These are phyloP conservation scores for Fraxinus sp. DNA, from an alignment of 305 asterid genomes.

Conservation along the genomic window DNA sequence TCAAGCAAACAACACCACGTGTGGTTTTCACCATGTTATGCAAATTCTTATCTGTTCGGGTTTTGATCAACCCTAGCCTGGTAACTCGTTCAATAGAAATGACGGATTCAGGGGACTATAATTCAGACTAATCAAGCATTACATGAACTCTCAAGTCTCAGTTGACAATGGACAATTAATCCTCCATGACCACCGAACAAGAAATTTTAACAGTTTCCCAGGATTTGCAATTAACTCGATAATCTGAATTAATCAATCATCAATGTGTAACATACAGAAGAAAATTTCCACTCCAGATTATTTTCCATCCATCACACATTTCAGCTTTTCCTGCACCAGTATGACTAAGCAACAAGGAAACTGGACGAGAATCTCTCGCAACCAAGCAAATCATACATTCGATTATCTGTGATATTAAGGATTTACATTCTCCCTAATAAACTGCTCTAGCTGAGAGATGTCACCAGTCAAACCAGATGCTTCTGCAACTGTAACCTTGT, in stretches of 20 bases:
- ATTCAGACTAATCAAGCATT: neutral
- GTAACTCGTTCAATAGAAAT: neutral
- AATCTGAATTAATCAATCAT: neutral
- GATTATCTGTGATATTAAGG: slow-evolving; percentile 26
- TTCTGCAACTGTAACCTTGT: slow-evolving; percentile 56
- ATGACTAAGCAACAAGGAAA: neutral
- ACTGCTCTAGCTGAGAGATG: slow-evolving; percentile 55
- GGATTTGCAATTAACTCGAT: neutral
- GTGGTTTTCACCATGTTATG: neutral
- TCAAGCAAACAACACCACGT: neutral
- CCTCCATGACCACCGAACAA: neutral
- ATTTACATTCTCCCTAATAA: slow-evolving; percentile 55
- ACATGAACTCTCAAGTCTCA: too few species aligned
- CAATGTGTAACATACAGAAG: neutral
- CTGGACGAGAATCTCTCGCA: neutral
- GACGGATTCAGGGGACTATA: neutral
- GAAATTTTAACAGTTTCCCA: neutral
- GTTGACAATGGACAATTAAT: too few species aligned
- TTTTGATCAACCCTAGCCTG: neutral
- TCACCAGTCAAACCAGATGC: slow-evolving; percentile 64
- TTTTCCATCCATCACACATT: neutral
- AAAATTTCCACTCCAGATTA: neutral
- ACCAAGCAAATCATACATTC: neutral
- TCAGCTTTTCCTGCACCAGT: neutral
- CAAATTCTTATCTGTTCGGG: neutral